Evolutionary conservation across 1,139 yeast species (phyloP), one percentile per base, ranked within the genome.

Genomic region (Yamadazyma diospyri): DNA sequence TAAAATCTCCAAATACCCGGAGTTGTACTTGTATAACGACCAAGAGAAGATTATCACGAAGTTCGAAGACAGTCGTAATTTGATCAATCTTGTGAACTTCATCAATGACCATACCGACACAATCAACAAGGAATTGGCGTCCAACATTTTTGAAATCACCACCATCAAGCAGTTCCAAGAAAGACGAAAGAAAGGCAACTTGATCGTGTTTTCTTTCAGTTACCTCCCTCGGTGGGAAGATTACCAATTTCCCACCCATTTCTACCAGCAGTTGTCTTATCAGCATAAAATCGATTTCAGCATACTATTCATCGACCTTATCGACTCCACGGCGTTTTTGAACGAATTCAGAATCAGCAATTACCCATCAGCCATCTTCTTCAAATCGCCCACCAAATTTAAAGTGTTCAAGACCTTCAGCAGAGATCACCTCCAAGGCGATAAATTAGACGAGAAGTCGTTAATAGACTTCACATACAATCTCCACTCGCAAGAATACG

Each of bases 241-340:
- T 12, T 54, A 48, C 36, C 44, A 53, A 22, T 54, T 49, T 27
- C 71, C 70, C 1, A 43, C 49, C 6, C 74, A 68, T 42, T 63
- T 58, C 38, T 57, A 54, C 35, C 70, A 64, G 36, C 42, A 40
- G 32, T 37, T 59, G 9, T 59, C 69, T 3, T 25, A 36, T 10
- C 37, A 43, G 5, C 36, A 44, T 25, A 34, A 39, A 2, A 18
- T 44, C 4, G 36, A 38, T 1, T 59, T 64, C 41, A 58, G 55
- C 5, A 37, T 64, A 3, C 51, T 57, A 2, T 59, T 59, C 33
- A 44, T 56, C 13, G 60, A 54, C 23, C 42, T 50, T 7, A 38
- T 45, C 4, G 44, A 39, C 12, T 40, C 45, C 16, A 42, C 42
- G n/a, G 50, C 48, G 0, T 33, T 63, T 3, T 39, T 61, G 19